Evolutionary conservation across 2,329 filamentous ascomycete species (phyloP), one percentile per base, ranked within the genome.

Genomic region (Aspergillus sp.): DNA sequence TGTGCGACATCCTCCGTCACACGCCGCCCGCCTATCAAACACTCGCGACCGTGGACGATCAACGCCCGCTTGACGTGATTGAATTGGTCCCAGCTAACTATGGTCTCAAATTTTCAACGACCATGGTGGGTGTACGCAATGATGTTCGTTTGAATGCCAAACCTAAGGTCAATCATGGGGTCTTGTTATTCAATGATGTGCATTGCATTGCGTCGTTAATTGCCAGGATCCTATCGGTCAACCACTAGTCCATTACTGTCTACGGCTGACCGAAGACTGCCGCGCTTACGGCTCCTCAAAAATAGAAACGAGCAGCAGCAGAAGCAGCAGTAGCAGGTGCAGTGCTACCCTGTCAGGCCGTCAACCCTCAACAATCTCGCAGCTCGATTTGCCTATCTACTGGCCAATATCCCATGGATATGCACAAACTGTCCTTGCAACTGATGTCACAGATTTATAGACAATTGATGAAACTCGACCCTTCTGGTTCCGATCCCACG

Each of bases 401-500:
- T 21, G 19, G 41, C 17, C 41, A 45, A 45, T 45, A 45, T 15
- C 19, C 19, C 21, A 45, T 45, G 19, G 10, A 3, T 13, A 19
- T 49, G 47, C 47, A 17, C 47, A n/a, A 50, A 50, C 21, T 50
- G 30, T n/a, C 28, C 47, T 50, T 28, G 25, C 25, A 30, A 30
- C n/a, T 23, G 25, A 45, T 47, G 53, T 55, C 41, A 55, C 53
- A 38, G 39, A 55, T 55, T 55, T n/a, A 55, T 30, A 30, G 53
- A 17, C n/a, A 15, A 32, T 55, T 55, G 53, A 55, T 54, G 50
- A 63, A 55, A 60, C 48, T 36, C 21, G 60, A 51, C 48, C 57
- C 53, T 45, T 32, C 53, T 32, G 15, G 45, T 55, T 28, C 55
- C 57, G 21, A 57, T 51, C 61, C 59, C 61, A 63, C 59, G 61